These are phyloP conservation scores for Globisporangium nunn DNA, from an alignment of 352 stramenopile genomes.

Conservation along the genomic window DNA sequence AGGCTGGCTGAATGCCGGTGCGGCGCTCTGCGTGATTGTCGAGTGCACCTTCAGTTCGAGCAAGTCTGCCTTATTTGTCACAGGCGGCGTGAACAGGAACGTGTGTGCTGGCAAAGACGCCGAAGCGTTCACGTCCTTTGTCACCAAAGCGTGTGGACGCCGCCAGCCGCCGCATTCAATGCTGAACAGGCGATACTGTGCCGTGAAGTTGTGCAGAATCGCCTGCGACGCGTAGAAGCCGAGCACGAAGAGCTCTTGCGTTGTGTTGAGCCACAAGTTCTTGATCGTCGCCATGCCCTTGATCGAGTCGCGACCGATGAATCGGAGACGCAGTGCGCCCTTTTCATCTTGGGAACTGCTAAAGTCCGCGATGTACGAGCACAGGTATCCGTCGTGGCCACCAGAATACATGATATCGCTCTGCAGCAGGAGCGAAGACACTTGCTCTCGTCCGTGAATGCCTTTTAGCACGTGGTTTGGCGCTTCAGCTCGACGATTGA, in stretches of 20 bases:
- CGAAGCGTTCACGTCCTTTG: not conserved
- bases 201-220: conserved; percentile 65
- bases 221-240: conserved; percentile 73
- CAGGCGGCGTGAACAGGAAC: conserved; percentile 64
- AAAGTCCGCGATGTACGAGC: conserved; percentile 32
- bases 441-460: conserved; percentile 60
- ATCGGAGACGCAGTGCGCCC: conserved; percentile 24
- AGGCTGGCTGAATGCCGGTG: not conserved
- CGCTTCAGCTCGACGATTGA: not conserved
- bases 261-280: conserved; percentile 34
- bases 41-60: conserved; percentile 67
- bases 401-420: conserved; percentile 47
- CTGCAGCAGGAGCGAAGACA: conserved; percentile 47
- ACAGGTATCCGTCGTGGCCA: conserved; percentile 82
- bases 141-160: conserved; percentile 56
- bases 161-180: conserved; percentile 81
- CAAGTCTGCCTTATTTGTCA: conserved; percentile 36
- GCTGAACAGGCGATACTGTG: conserved; percentile 69
- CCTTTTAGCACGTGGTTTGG: conserved; percentile 36
- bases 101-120: conserved; percentile 37
- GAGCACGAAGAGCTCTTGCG: conserved; percentile 64
- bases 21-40: conserved; percentile 13
- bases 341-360: not conserved
- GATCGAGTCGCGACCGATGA: conserved; percentile 57
- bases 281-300: conserved; percentile 78